Evolutionary conservation across 2,329 filamentous ascomycete species (phyloP).

Genomic region (Fusarium citri): DNA sequence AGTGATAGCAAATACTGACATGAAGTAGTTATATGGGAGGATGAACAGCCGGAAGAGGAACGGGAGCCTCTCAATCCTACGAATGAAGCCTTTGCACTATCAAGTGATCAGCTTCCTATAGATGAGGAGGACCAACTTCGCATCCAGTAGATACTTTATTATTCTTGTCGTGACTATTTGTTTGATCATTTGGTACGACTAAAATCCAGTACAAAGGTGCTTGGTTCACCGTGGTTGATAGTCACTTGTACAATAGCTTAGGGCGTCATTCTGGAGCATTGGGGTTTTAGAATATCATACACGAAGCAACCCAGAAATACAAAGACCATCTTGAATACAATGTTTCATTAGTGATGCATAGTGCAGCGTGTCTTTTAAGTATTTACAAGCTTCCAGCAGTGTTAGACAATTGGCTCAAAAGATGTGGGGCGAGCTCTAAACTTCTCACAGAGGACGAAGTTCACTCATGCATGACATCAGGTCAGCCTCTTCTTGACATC

Average conservation of each 20-base stretch:
- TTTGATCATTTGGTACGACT: not conserved
- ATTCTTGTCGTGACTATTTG: not conserved
- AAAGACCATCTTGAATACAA: not conserved
- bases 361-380: not conserved
- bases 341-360: not conserved
- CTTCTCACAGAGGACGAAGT: constrained; percentile 16
- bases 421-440: constrained; percentile 26
- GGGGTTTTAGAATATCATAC: constrained; percentile 11
- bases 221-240: not conserved
- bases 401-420: constrained; percentile 37
- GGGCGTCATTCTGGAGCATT: not conserved
- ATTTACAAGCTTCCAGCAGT: constrained; percentile 5
- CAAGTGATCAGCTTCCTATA: constrained; percentile 31
- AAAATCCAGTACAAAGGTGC: not conserved
- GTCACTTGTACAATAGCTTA: constrained; percentile 6
- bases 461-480: constrained; percentile 44
- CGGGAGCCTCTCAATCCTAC: constrained; percentile 38
- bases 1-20: constrained; percentile 27
- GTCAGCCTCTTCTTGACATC: constrained; percentile 15
- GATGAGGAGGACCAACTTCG: constrained; percentile 49
- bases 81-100: constrained; percentile 17
- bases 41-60: constrained; percentile 39
- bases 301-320: constrained; percentile 18
- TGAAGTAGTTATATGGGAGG: constrained; percentile 51
- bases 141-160: constrained; percentile 31